Base-by-base conservation (phyloP, 768 basidiomycete genomes). In the Pisolithus orientalis region DNA sequence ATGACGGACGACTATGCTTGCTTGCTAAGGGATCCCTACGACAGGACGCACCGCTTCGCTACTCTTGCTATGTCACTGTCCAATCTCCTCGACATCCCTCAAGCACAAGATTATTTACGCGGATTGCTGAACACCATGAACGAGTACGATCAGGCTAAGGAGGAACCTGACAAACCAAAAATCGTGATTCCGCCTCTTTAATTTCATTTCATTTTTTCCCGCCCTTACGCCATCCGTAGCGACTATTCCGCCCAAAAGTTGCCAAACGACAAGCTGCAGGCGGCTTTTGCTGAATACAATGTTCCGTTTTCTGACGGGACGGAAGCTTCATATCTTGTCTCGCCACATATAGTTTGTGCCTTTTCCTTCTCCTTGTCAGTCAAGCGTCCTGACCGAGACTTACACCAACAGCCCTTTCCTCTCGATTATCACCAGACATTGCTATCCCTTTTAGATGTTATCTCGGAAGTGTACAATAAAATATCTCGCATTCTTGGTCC, bases 351-450 rank as follows among this genome's bases (percentile, higher is more conserved):
- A 64, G 90, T 90, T 56, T 58, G 82, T 73, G 11, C 31, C 31
- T 4, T 52, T n/a, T 54, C 43, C 21, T 9, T 32, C 8, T 49
- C 8, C 51, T 17, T 39, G 32, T 45, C n/a, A 24, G 32, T 25
- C 39, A 21, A 25, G 51, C 27, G 29, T 10, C 56, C 43, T 55
- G 47, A 53, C 21, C 2, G 21, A 21, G 21, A 21, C 50, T 48
- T 53, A 34, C 27, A 29, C 49, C 9, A 48, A 49, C 56, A 93
- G 91, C 87, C 92, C n/a, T 94, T 94, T 69, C 74, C 85, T 3
- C 67, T 94, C 50, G 92, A 94, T 67, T 94, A 95, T 64, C 85
- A 90, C 58, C 87, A 94, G 69, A 89, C 88, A 9, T 80, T 94
- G 34, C 80, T 92, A 49, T 90, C 92, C 32, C 82, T 93, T 27